Base-by-base conservation (phyloP, 2,329 filamentous ascomycete species). In the Phialophora chinensis region DNA sequence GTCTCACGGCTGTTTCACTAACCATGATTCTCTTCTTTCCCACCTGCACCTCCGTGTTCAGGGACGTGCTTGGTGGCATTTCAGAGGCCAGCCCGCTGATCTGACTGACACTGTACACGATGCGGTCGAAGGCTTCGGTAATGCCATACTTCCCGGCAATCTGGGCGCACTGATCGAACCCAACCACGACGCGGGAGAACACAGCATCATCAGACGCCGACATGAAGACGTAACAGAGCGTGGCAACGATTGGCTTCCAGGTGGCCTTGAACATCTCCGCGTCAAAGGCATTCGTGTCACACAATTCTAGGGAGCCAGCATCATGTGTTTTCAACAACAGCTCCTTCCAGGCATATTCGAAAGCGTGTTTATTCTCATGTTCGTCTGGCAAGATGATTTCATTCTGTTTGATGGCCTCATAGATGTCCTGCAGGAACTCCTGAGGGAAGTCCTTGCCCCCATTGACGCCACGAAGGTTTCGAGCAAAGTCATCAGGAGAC, bases 361-460 rank as follows among this genome's bases (percentile, higher is more conserved):
- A 98, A 1, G 93, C 93, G 79, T 97, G 91, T 76, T 94, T 91
- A 77, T 97, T 97, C 75, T 97, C 93, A 77, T 98, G 95, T 78
- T 99, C 95, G 71, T 98, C 95, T 0, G 95, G 95, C 25, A 99
- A 81, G 70, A 99, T 97, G 69, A 99, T 99, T 78, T 99, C 95
- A 71, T 95, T 92, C 20, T 88, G 88, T 76, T 90, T 92, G 81
- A 99, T 99, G 0, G 92, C 92, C 73, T 97, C 89, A 74, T 90
- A 99, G 63, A 98, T 97, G 1, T 87, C 87, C 75, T 93, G 87
- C 0, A 99, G 84, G 75, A 94, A 98, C 69, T 93, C 90, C 0
- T 87, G 85, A 5, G 89, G 86, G 76, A 98, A 99, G 75, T 99
- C 90, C 71, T 92, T 86, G 61, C 90, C 91, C 29, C 86, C 88